Evolutionary conservation across 306 rosid species (phyloP), one percentile per base, ranked within the genome.

Genomic region (Vigna unguiculata): DNA sequence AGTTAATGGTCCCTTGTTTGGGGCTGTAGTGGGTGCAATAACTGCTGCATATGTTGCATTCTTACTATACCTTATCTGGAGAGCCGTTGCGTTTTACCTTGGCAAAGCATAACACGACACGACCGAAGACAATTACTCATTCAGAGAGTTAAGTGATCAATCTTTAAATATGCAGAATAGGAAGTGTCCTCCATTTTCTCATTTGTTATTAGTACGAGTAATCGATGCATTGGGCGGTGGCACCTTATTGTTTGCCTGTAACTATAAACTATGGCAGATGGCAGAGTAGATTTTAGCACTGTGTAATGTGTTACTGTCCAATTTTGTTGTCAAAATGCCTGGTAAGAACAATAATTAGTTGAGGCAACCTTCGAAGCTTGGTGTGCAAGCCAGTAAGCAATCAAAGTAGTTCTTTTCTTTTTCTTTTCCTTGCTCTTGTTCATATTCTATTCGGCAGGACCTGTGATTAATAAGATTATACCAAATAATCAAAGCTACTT

Each of bases 31-130:
- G 11, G 66, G 81, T 14, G 73, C 47, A 47, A 41, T 92, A 71
- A 89, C 96, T 0, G 81, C 88, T 61, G 93, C 87, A 1, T 96
- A 96, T 80, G 75, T 86, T 45, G 87, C 86, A 14, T 96, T 96
- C 74, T 69, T 96, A 41, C 9, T 87, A 59, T 96, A 93, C 88
- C 99, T 96, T 71, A 81, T 90, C 58, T 69, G 47, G 59, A 74
- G 75, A 9, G 85, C 84, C 66, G 17, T 87, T 34, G 36, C 48
- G 77, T 84, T 55, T 81, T 83, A 46, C 69, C 89, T 58, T 88
- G 89, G 90, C 65, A 25, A 64, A 72, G 59, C 21, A 34, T 69
- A 19, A 24, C 81, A 6, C 71, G 8, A 24, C 81, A 6, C 71
- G 8, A 52, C 6, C 76, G 41, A 90, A 89, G 89, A 55, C 71